A percentile compares a stretch with the other conserved stretches of the same genome.
These are phyloP conservation scores for Globisporangium parvum DNA, from an alignment of 352 stramenopile species.

Conservation along the genomic window DNA sequence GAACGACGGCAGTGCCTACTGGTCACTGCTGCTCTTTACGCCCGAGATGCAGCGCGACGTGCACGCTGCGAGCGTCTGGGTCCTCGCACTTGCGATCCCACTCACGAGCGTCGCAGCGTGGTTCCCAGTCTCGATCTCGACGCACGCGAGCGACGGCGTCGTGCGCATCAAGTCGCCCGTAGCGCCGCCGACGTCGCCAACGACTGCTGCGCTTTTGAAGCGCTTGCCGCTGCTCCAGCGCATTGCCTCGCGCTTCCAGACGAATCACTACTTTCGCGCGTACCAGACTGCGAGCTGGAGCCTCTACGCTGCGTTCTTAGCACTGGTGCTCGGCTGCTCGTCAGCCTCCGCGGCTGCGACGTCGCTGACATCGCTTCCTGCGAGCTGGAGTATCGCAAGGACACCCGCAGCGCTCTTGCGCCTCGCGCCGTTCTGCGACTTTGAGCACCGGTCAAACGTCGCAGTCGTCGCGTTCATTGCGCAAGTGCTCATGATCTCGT, in stretches of 20 bases:
- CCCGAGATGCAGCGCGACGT: slow-evolving; percentile 29
- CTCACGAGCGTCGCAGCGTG: slow-evolving; percentile 54
- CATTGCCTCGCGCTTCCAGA: slow-evolving; percentile 20
- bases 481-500: slow-evolving; percentile 75
- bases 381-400: background rate
- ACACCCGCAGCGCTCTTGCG: background rate
- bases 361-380: background rate
- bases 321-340: slow-evolving; percentile 31
- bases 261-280: slow-evolving; percentile 57
- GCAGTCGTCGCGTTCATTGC: slow-evolving; percentile 63
- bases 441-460: slow-evolving; percentile 44
- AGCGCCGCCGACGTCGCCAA: slow-evolving; percentile 16
- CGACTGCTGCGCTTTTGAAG: slow-evolving; percentile 17
- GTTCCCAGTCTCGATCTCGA: slow-evolving; percentile 44
- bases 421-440: slow-evolving; percentile 24
- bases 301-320: slow-evolving; percentile 50
- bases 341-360: slow-evolving; percentile 5
- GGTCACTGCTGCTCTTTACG: slow-evolving; percentile 20
- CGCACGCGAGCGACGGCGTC: slow-evolving; percentile 15
- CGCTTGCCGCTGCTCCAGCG: slow-evolving; percentile 9
- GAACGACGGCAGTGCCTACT: background rate
- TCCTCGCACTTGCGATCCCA: slow-evolving; percentile 40
- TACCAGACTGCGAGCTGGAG: slow-evolving; percentile 61
- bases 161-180: slow-evolving; percentile 31
- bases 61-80: slow-evolving; percentile 30